Percentiles rank a stretch among this genome's conserved stretches.
phyloP scores from a whole-genome alignment of 306 rosid genomes.

The Canavalia gladiata region DNA sequence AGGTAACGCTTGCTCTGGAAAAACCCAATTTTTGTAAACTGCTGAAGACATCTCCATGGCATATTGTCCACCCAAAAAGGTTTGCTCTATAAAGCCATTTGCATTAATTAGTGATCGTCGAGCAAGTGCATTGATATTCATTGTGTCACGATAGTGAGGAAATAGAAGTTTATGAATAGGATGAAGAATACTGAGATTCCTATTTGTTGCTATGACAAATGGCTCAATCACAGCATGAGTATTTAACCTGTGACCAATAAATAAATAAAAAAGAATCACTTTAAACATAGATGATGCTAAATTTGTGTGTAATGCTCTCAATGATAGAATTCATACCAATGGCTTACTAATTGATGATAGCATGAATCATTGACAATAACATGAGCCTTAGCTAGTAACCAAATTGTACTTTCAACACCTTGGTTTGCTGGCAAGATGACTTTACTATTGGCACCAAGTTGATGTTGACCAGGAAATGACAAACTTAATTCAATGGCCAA shows the following conservation, averaged over 20 bases:
- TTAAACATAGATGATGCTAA: neutral
- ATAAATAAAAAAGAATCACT: neutral
- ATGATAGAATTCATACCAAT: slow-evolving; percentile 57
- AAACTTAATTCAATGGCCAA: slow-evolving; percentile 75
- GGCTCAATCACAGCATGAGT: slow-evolving; percentile 88
- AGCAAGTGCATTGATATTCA: slow-evolving; percentile 56
- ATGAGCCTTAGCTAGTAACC: slow-evolving; percentile 79
- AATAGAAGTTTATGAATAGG: slow-evolving; percentile 50
- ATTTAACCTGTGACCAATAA: slow-evolving; percentile 58
- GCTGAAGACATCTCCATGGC: slow-evolving; percentile 51
- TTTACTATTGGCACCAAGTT: slow-evolving; percentile 59
- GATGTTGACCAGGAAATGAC: slow-evolving; percentile 64
- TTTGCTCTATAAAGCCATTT: slow-evolving; percentile 46
- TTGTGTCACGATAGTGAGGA: slow-evolving; percentile 59
- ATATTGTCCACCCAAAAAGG: slow-evolving; percentile 44
- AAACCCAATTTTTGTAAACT: slow-evolving; percentile 50
- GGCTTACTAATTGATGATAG: slow-evolving; percentile 75
- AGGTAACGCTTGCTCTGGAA: slow-evolving; percentile 53
- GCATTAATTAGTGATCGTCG: slow-evolving; percentile 47
- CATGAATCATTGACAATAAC: slow-evolving; percentile 73
- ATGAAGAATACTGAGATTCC: slow-evolving; percentile 56
- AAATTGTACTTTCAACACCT: slow-evolving; percentile 59
- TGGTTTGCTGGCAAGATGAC: slow-evolving; percentile 56
- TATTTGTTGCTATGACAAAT: slow-evolving; percentile 53
- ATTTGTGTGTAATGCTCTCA: neutral